Base-by-base conservation (phyloP, 78 protist species). In the Parvularia atlantis region DNA sequence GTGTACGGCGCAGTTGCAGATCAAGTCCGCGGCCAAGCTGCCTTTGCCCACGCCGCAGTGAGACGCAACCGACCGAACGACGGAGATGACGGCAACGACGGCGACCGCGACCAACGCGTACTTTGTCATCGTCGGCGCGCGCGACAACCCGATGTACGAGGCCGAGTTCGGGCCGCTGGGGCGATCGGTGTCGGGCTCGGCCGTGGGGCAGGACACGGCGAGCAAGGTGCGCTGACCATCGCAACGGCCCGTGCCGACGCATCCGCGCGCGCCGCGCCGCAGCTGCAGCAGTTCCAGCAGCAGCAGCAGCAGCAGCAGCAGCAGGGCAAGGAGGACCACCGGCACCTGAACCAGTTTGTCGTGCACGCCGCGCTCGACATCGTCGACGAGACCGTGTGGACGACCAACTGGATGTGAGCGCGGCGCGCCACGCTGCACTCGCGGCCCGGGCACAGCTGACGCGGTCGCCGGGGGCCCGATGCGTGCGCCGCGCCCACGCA, bases 281-380 rank as follows among this genome's bases (percentile, higher is more conserved):
- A 2, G 30, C 33, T 1, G n/a, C 4, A 3, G 60, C 35, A 3
- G 6, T 10, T 54, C 10, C 58, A 14, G 19, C n/a, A 35, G 60
- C 13, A 17, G 6, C 14, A 54, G 13, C n/a, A 16, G 20, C 26
- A 17, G 54, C 28, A 16, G 54, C 48, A 16, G n/a, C 54, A 17
- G 9, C 54, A 37, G 10, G 57, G 30, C 31, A 24, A 50, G 24
- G 75, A 69, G 0, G 75, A 69, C 6, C 36, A 69, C 65, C 16
- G 65, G 14, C 75, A 53, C 52, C 64, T 83, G 11, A 77, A 77
- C 31, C 83, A 78, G 57, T 70, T 83, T 52, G 41, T 83, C 7
- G 39, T 79, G 31, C 81, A 79, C 37, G 76, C 89, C 1, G 89
- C 84, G 43, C 53, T 84, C 20, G 89, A 84, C 63, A 60, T 73